phyloP scores from a whole-genome alignment of 2,329 filamentous ascomycete species.

The Pyrenochaeta sp. region DNA sequence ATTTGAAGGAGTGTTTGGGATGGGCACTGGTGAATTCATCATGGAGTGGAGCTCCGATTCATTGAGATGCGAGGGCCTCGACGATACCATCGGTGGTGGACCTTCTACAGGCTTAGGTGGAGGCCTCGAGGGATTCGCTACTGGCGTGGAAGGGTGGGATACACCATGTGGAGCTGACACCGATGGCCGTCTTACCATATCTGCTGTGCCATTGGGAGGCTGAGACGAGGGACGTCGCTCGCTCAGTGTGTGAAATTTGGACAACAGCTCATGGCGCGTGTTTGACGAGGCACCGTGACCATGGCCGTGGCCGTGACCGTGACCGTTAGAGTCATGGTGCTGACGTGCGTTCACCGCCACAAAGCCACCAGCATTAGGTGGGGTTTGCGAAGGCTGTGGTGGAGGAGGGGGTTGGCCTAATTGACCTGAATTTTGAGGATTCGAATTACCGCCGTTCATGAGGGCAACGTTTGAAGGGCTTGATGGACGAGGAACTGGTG shows the following conservation, averaged over 20 bases:
- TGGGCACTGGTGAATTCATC: conserved; percentile 59
- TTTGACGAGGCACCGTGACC: conserved; percentile 62
- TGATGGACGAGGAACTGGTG: conserved; percentile 40
- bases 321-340: conserved; percentile 43
- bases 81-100: conserved; percentile 20
- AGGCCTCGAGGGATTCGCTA: conserved; percentile 34
- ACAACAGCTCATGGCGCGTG: conserved; percentile 66
- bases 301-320: conserved; percentile 9
- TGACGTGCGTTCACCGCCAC: conserved; percentile 65
- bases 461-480: conserved; percentile 53
- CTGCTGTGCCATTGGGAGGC: conserved; percentile 28
- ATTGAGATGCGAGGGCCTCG: conserved; percentile 36
- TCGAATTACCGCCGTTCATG: conserved; percentile 48
- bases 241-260: conserved; percentile 67
- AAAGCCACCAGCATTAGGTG: conserved; percentile 58
- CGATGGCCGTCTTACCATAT: conserved; percentile 36
- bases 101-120: conserved; percentile 31
- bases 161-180: conserved; percentile 26
- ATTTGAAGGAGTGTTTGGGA: conserved; percentile 62
- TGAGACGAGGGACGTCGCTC: conserved; percentile 54
- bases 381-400: conserved; percentile 37
- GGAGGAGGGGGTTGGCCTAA: no score
- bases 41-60: conserved; percentile 51
- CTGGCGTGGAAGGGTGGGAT: conserved; percentile 37
- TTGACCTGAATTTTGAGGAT: conserved; percentile 15